Conservation (phyloP, 2,329 filamentous ascomycete species). For the Falciphora oryzae region DNA sequence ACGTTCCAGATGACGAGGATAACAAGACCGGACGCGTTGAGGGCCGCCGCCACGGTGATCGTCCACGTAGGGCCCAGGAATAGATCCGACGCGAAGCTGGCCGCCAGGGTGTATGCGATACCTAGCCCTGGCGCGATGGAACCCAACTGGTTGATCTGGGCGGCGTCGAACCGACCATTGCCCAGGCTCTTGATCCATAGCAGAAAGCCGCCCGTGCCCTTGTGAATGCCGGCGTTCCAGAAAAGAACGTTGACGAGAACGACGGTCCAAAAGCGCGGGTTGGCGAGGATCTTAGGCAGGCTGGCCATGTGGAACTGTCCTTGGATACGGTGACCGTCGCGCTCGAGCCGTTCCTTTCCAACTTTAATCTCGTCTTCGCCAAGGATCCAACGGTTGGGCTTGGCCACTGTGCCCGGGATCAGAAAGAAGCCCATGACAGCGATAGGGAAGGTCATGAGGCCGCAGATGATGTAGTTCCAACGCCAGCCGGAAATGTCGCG, state of each 20-base stretch:
- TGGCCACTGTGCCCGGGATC: conserved; percentile 30
- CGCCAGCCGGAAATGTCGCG: conserved; percentile 12
- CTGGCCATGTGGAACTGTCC: conserved; percentile 10
- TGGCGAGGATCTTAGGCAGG: conserved; percentile 8
- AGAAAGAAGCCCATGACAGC: conserved; percentile 42
- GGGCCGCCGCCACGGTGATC: conserved; percentile 5
- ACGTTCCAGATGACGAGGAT: conserved; percentile 11
- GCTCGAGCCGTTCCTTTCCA: conserved; percentile 24
- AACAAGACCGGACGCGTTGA: conserved; percentile 10
- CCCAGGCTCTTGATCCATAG: conserved; percentile 14
- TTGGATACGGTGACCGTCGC: conserved; percentile 9
- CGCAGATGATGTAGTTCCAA: conserved; percentile 27
- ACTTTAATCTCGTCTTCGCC: conserved; percentile 25
- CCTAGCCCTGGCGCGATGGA: conserved; percentile 13
- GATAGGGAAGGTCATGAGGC: conserved; percentile 44
- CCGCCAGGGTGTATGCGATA: conserved; percentile 12
- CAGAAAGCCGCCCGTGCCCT: conserved; percentile 11
- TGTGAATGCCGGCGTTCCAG: conserved; percentile 12
- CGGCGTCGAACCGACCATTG: conserved; percentile 9
- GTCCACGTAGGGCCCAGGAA: neutral
- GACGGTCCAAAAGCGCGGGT: conserved; percentile 15
- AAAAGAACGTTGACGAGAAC: conserved; percentile 15
- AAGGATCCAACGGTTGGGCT: conserved; percentile 27
- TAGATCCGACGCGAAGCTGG: conserved; percentile 9
- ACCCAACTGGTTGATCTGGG: conserved; percentile 15